Conservation (phyloP, 306 rosid species). For the Rosa lucieae region DNA sequence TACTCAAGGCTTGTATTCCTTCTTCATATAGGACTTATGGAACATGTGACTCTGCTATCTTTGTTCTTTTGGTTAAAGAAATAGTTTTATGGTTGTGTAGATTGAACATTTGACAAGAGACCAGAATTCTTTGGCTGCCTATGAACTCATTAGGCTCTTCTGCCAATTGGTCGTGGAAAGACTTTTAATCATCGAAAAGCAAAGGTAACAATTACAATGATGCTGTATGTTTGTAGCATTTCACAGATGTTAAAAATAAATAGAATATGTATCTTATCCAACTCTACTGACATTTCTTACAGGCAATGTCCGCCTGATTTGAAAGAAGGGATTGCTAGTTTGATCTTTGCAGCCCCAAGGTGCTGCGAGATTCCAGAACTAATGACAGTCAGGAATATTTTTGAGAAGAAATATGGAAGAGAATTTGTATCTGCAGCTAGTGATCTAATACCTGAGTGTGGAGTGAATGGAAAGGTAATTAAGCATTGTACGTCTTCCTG, state of each 20-base stretch:
- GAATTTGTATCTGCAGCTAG: conserved; percentile 92
- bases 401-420: conserved; percentile 88
- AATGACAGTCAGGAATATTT: conserved; percentile 55
- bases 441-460: conserved; percentile 80
- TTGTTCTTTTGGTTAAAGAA: not conserved
- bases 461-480: conserved; percentile 82
- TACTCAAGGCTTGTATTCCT: not conserved
- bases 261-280: conserved; percentile 26
- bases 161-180: conserved; percentile 78
- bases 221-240: not conserved
- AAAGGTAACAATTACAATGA: conserved; percentile 46
- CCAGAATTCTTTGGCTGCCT: conserved; percentile 85
- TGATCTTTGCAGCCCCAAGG: conserved; percentile 86
- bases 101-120: conserved; percentile 95
- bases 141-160: conserved; percentile 83
- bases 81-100: conserved; percentile 34
- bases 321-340: conserved; percentile 88
- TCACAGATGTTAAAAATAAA: not conserved
- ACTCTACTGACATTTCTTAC: conserved; percentile 22
- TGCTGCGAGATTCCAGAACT: conserved; percentile 94
- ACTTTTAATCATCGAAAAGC: conserved; percentile 77
- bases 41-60: not conserved
- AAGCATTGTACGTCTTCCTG: not conserved
- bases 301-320: conserved; percentile 91
- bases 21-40: not conserved